Base-by-base conservation (phyloP, 495 filamentous ascomycete species). In the Aspergillus olivimuriae region DNA sequence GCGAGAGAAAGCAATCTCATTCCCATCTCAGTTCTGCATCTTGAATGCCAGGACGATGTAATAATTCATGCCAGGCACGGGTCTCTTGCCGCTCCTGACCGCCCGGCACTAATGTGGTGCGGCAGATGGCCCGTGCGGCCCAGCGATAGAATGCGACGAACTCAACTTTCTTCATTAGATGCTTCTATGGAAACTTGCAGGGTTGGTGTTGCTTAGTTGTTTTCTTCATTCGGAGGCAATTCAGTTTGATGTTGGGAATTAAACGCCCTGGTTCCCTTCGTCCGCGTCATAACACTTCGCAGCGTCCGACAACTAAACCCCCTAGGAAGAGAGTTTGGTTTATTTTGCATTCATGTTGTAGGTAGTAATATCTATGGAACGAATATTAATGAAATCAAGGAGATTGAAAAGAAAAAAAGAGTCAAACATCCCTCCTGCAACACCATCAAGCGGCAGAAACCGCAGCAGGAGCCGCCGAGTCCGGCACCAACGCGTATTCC, bases 401-500 rank as follows among this genome's bases (percentile, higher is more conserved):
- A 39, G 39, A 50, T 41, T 44, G 45, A 53, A 47, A 47, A 33
- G 45, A 53, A 47, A 47, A 33, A 12, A 17, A 17, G 33, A 40
- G 45, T 54, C 43, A 53, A 51, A 60, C 41, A 56, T 55, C 55
- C 46, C 45, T 50, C 19, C 12, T n/a, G 32, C 45, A 39, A 35
- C 40, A 50, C 40, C 50, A 53, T 69, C 55, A 73, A 51, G 62
- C 61, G 45, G 61, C 63, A 48, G 67, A 37, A 30, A 64, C 50
- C 23, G 60, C 59, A 47, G 56, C 55, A 21, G 59, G 44, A 16
- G 60, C 56, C 34, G 55, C 51, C 15, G 53, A 69, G 51, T 84
- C 79, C 7, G 87, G 89, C 41, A 97, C 76, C 53, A 94, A 68
- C 18, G 90, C 94, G 72, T 99, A 99, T 56, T 99, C 88, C 14